Base-by-base conservation (phyloP, 2,329 filamentous ascomycete genomes). In the Monosporascus sp. region DNA sequence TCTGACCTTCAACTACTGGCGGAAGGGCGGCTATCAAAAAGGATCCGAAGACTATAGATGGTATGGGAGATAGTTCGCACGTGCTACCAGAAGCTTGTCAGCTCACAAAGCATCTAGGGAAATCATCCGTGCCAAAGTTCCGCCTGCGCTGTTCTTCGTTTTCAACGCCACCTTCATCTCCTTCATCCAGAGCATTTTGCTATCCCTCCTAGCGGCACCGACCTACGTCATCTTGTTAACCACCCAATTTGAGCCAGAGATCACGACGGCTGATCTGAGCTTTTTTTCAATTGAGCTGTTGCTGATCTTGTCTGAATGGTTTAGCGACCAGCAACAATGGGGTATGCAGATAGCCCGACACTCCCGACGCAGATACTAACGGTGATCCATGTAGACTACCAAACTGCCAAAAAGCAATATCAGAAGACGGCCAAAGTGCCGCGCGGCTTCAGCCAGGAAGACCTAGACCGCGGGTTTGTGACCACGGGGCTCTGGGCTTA, bases 11-110 rank as follows among this genome's bases (percentile, higher is more conserved):
- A 99, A 99, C 73, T 99, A 97, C 74, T 96, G 89, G 86, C 87
- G 94, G 54, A 96, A 90, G 70, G 94, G 94, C 40, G 94, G 94
- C 24, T 99, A 99, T 70, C 76, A 79, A 17, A 78, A 92, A 58
- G 93, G 94, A 38, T 92, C 88, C 17, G 93, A 99, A 72, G 94
- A 99, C 71, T 99, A 99, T 70, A 83, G 94, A 73, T 99, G 94
- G 85, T 78, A 62, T 49, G 31, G 31, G 68, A 63, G 14, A 22
- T 22, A 14, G 20, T 52, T 46, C 51, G 14, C 15, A 31, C 14
- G 2, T 22, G 15, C 24, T 28, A 45, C 2, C n/a, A 5, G 14
- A 22, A 9, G 8, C 22, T 1, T 22, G 22, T 45, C 54, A 49
- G 55, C 65, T 71, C 51, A 70, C 51, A 20, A 15, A 14, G 46